phyloP scores from a whole-genome alignment of 176 grass and related monocot species.

The Phyllostachys edulis region DNA sequence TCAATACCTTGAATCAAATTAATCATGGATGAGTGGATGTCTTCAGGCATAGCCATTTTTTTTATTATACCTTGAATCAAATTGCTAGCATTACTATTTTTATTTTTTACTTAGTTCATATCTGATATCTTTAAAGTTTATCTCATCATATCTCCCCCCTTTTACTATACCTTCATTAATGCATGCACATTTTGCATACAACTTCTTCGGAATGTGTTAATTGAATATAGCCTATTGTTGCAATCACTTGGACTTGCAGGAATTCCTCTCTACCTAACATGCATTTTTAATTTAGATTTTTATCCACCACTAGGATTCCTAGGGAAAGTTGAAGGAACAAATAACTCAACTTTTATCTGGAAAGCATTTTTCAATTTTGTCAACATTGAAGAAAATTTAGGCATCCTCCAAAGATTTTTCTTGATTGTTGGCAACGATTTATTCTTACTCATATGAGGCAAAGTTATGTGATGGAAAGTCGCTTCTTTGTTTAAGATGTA shows the following conservation, averaged over 20 bases:
- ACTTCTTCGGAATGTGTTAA: background rate
- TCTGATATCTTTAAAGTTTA: constrained; percentile 20
- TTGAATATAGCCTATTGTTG: background rate
- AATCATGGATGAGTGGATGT: background rate
- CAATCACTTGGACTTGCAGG: background rate
- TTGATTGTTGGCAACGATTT: background rate
- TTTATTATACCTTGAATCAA: background rate
- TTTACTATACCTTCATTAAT: constrained; percentile 1
- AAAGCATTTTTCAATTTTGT: background rate
- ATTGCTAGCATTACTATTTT: background rate
- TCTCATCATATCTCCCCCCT: background rate
- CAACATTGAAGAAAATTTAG: constrained; percentile 12
- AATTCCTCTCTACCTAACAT: constrained; percentile 12
- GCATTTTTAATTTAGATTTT: background rate
- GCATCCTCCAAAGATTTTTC: background rate
- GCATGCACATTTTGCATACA: background rate
- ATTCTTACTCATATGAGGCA: background rate
- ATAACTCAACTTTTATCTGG: background rate
- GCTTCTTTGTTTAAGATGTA: background rate
- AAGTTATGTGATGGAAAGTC: background rate
- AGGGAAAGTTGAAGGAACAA: constrained; percentile 9
- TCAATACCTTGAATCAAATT: background rate
- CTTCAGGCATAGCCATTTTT: background rate
- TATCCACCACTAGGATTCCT: background rate
- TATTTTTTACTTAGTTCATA: background rate